These are phyloP conservation scores for Candida mesenterica DNA, from an alignment of 1,139 yeast genomes.

Conservation along the genomic window DNA sequence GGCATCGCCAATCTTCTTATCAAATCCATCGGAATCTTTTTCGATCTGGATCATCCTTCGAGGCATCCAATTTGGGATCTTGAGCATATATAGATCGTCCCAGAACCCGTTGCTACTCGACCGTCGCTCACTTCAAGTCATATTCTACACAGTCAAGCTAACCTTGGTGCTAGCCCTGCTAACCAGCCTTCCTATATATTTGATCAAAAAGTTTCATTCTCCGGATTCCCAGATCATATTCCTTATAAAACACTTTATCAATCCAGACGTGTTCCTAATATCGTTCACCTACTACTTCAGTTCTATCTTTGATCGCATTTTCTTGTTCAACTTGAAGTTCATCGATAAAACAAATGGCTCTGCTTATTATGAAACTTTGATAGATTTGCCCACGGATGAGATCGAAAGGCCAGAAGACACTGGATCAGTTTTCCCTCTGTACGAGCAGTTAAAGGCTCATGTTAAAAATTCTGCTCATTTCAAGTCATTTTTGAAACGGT, in stretches of 20 bases:
- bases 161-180: conserved; percentile 23
- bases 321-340: conserved; percentile 39
- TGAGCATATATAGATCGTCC: conserved; percentile 49
- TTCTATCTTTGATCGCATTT: conserved; percentile 38
- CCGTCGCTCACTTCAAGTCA: conserved; percentile 18
- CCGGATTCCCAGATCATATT: conserved; percentile 34
- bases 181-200: conserved; percentile 15
- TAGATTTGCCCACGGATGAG: conserved; percentile 6
- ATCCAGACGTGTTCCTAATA: conserved; percentile 43
- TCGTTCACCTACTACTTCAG: conserved; percentile 37
- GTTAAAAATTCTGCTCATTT: conserved; percentile 15
- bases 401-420: conserved; percentile 5
- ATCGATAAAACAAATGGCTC: conserved; percentile 34
- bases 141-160: conserved; percentile 27
- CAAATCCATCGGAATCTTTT: conserved; percentile 48
- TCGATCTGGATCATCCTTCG: conserved; percentile 46
- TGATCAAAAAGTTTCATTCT: conserved; percentile 41
- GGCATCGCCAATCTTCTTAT: conserved; percentile 51
- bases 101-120: conserved; percentile 37
- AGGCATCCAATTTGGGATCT: conserved; percentile 53
- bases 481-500: conserved; percentile 14
- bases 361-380: conserved; percentile 6
- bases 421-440: conserved; percentile 8
- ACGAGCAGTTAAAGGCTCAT: conserved; percentile 8
- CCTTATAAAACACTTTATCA: conserved; percentile 33